Evolutionary conservation across 768 basidiomycete species (phyloP).

Genomic region (Crucibulum laeve): DNA sequence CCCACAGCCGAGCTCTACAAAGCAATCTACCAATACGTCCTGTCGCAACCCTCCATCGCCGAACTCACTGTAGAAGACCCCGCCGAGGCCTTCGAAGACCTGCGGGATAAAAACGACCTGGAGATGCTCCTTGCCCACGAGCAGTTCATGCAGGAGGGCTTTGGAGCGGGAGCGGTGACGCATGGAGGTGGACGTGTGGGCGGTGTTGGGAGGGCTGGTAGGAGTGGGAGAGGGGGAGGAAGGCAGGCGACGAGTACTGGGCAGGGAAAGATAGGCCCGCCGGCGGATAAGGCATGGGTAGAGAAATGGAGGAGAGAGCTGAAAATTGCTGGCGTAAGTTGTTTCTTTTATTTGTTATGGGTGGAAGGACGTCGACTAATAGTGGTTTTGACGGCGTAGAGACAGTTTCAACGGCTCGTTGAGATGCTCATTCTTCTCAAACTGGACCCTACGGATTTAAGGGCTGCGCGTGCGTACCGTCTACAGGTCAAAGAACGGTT

Average conservation of each 20-base stretch:
- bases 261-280: conserved; percentile 71
- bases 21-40: conserved; percentile 75
- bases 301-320: conserved; percentile 78
- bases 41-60: conserved; percentile 64
- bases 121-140: conserved; percentile 64
- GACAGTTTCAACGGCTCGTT: conserved; percentile 88
- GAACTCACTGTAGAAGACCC: conserved; percentile 98
- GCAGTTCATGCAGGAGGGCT: conserved; percentile 69
- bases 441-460: conserved; percentile 57
- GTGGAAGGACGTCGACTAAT: conserved; percentile 3
- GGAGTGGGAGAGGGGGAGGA: conserved; percentile 30
- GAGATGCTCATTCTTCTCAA: conserved; percentile 86
- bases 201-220: conserved; percentile 37
- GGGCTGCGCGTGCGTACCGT: conserved; percentile 61
- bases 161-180: conserved; percentile 40
- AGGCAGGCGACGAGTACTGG: conserved; percentile 14
- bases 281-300: conserved; percentile 70
- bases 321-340: conserved; percentile 83
- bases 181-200: conserved; percentile 49
- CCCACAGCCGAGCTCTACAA: conserved; percentile 77
- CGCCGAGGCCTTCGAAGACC: conserved; percentile 95
- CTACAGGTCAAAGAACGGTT: conserved; percentile 93
- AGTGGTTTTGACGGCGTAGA: conserved; percentile 36
- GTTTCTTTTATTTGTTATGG: not conserved
- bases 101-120: conserved; percentile 90